Conservation (phyloP, 805 yeast species). For the Wilhelminamyces savonicus region DNA sequence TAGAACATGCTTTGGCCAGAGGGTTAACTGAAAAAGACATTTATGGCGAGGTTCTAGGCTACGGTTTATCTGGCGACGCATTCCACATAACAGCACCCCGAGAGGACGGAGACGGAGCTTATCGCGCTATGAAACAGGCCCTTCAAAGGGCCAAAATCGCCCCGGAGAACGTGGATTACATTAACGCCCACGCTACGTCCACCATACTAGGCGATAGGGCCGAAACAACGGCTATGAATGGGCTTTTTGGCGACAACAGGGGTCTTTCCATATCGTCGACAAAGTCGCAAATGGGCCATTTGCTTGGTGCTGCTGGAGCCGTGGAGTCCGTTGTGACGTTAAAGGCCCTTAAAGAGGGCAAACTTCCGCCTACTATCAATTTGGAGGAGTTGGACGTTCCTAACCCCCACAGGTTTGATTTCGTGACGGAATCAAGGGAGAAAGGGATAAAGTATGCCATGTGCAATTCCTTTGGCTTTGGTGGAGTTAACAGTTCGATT, state of each 20-base stretch:
- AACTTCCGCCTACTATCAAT: slow-evolving; percentile 79
- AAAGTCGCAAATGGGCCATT: slow-evolving; percentile 90
- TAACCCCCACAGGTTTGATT: slow-evolving; percentile 46
- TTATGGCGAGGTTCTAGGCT: slow-evolving; percentile 79
- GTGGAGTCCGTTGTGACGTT: slow-evolving; percentile 83
- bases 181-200: slow-evolving; percentile 97
- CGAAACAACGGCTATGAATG: slow-evolving; percentile 68
- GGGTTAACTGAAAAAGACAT: slow-evolving; percentile 48
- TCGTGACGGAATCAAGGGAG: slow-evolving; percentile 42
- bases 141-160: slow-evolving; percentile 43
- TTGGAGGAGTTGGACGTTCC: slow-evolving; percentile 48
- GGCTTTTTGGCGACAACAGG: slow-evolving; percentile 38
- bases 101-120: slow-evolving; percentile 79
- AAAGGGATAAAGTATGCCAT: slow-evolving; percentile 52
- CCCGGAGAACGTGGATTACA: slow-evolving; percentile 54
- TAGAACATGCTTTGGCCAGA: slow-evolving; percentile 66
- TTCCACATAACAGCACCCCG: slow-evolving; percentile 90
- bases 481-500: slow-evolving; percentile 87
- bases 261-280: slow-evolving; percentile 64
- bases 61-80: slow-evolving; percentile 90
- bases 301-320: slow-evolving; percentile 94
- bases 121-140: slow-evolving; percentile 76
- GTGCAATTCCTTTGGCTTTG: slow-evolving; percentile 94
- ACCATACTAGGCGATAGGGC: slow-evolving; percentile 86
- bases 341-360: slow-evolving; percentile 49